A percentile compares a stretch with the other conserved stretches of the same genome.
Evolutionary conservation across 31 red algal genomes (phyloP).

Genomic region (Porphyra umbilicalis): DNA sequence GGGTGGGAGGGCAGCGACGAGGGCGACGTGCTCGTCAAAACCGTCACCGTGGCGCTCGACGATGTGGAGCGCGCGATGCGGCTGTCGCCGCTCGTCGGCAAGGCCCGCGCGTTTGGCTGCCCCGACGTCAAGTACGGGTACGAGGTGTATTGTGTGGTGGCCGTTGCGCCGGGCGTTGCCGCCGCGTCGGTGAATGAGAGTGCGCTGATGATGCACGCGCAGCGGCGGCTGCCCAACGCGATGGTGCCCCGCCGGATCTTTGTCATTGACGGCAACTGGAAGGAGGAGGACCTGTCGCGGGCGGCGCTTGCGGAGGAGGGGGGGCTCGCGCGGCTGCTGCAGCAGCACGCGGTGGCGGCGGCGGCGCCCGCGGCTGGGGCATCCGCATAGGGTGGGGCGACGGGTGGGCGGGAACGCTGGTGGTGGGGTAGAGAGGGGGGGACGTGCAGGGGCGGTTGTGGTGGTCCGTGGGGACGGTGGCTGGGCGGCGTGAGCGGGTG

Average conservation of each 20-base stretch:
- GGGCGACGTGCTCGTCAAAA: constrained; percentile 62
- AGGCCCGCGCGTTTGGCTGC: constrained; percentile 55
- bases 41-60: constrained; percentile 51
- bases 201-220: constrained; percentile 54
- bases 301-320: background rate
- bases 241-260: constrained; percentile 53
- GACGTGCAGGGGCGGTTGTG: background rate
- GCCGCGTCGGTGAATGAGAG: constrained; percentile 23
- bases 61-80: constrained; percentile 44
- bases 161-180: constrained; percentile 21
- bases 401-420: too few relatives aligned
- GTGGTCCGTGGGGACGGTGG: too few relatives aligned
- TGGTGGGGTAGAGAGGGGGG: background rate
- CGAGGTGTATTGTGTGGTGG: constrained; percentile 53
- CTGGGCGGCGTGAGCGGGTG: too few relatives aligned
- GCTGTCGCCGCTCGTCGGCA: constrained; percentile 21
- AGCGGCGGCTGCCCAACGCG: constrained; percentile 44
- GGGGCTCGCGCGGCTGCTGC: background rate
- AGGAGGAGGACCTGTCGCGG: background rate
- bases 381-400: background rate
- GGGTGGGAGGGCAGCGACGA: constrained; percentile 22
- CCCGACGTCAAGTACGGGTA: constrained; percentile 62
- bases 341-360: background rate
- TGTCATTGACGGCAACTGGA: constrained; percentile 17
- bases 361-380: background rate